Evolutionary conservation across 306 rosid species (phyloP).

Genomic region (Vigna mungo): DNA sequence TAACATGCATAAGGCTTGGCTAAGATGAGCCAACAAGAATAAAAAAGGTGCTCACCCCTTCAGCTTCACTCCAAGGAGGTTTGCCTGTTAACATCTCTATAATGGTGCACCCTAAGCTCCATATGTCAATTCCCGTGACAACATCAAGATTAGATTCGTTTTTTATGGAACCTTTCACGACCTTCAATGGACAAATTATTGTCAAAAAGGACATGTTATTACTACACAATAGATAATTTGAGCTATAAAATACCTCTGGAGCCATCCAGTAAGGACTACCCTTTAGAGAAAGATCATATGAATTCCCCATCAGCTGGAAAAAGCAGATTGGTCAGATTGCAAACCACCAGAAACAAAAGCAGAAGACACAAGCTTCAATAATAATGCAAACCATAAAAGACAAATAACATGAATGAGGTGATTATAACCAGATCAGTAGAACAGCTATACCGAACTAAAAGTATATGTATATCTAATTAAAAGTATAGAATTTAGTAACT

Average conservation of each 20-base stretch:
- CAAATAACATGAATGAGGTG: not conserved
- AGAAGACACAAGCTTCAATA: slow-evolving; percentile 8
- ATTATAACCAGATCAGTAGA: slow-evolving; percentile 3
- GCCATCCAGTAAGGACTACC: slow-evolving; percentile 96
- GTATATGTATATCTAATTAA: not conserved
- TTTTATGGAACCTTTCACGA: slow-evolving; percentile 66
- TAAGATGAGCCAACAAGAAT: slow-evolving; percentile 18
- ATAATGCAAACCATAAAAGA: slow-evolving; percentile 1
- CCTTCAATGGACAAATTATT: slow-evolving; percentile 49
- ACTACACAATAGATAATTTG: slow-evolving; percentile 13
- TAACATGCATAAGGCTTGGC: slow-evolving; percentile 1
- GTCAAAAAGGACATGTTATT: slow-evolving; percentile 10
- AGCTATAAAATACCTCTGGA: slow-evolving; percentile 68
- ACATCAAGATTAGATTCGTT: slow-evolving; percentile 55
- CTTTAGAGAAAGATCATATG: slow-evolving; percentile 71
- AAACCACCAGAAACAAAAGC: slow-evolving; percentile 2
- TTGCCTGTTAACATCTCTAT: slow-evolving; percentile 78
- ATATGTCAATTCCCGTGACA: slow-evolving; percentile 72
- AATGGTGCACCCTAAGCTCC: slow-evolving; percentile 86
- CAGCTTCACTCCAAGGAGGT: slow-evolving; percentile 82
- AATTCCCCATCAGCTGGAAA: slow-evolving; percentile 68
- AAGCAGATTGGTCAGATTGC: slow-evolving; percentile 24
- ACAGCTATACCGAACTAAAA: not conserved
- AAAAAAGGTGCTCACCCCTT: slow-evolving; percentile 57
- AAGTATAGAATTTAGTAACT: slow-evolving; percentile 43